These are phyloP conservation scores for Phytopythium delawarense DNA, from an alignment of 352 stramenopile species.

Conservation along the genomic window DNA sequence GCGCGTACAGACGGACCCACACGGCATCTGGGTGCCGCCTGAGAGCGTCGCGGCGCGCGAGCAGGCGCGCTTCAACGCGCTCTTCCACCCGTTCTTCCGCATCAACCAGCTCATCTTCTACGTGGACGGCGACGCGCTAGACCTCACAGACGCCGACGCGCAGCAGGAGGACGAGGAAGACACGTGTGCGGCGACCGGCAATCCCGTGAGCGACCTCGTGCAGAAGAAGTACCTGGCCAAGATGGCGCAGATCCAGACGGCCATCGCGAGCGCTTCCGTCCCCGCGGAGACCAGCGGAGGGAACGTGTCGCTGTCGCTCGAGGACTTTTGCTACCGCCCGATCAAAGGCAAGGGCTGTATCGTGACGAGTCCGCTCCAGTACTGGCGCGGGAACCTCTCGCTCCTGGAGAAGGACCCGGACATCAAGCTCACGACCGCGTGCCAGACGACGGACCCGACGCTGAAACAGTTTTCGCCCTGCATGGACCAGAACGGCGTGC, in stretches of 20 bases:
- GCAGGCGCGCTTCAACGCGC: conserved; percentile 68
- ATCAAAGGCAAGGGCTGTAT: conserved; percentile 78
- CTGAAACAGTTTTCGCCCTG: conserved; percentile 62
- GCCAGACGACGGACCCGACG: conserved; percentile 63
- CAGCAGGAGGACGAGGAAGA: background rate
- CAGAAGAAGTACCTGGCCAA: conserved; percentile 50
- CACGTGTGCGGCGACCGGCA: background rate
- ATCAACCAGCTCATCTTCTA: conserved; percentile 87
- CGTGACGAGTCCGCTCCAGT: conserved; percentile 82
- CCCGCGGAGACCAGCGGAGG: conserved; percentile 13
- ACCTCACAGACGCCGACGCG: conserved; percentile 5
- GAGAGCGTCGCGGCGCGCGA: conserved; percentile 54
- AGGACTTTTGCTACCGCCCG: conserved; percentile 77
- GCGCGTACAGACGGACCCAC: conserved; percentile 69
- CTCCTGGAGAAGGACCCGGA: conserved; percentile 63
- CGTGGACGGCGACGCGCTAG: conserved; percentile 16
- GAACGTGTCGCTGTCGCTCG: conserved; percentile 39
- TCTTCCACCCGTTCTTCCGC: conserved; percentile 85
- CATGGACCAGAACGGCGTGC: conserved; percentile 88
- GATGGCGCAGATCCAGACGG: conserved; percentile 59
- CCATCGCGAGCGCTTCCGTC: conserved; percentile 37
- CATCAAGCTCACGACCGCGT: conserved; percentile 85
- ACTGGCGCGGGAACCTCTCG: conserved; percentile 57
- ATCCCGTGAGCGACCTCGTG: conserved; percentile 43
- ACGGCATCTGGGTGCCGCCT: conserved; percentile 78